phyloP scores from a whole-genome alignment of 371 early-diverging fungal genomes.

The Apophysomyces elegans region DNA sequence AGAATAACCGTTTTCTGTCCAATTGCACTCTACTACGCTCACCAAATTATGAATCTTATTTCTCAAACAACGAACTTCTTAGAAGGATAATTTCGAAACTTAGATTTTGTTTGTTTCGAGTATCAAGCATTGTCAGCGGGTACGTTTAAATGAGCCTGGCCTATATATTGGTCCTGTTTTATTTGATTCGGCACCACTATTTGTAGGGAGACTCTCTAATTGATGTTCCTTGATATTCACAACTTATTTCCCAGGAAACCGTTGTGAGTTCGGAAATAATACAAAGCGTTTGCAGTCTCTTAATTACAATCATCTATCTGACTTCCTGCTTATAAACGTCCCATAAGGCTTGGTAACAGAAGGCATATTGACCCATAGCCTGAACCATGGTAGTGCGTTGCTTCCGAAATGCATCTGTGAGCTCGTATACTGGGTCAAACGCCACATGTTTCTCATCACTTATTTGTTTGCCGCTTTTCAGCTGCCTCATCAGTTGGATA shows the following conservation, averaged over 20 bases:
- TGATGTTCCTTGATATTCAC: not conserved
- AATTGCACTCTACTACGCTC: too few species aligned
- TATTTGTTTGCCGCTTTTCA: not conserved
- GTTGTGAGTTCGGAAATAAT: not conserved
- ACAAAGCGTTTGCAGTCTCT: not conserved
- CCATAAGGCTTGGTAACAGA: conserved; percentile 80
- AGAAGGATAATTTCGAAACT: too few species aligned
- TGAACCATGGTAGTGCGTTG: conserved; percentile 91
- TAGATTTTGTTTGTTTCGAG: too few species aligned
- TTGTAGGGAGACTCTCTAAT: too few species aligned
- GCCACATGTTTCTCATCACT: conserved; percentile 1
- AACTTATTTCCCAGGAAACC: not conserved
- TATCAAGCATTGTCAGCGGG: too few species aligned
- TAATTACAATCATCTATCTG: not conserved
- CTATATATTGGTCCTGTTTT: too few species aligned
- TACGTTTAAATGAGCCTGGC: too few species aligned
- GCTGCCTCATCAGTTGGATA: conserved; percentile 13
- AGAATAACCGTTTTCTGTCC: too few species aligned
- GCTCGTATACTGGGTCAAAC: conserved; percentile 66
- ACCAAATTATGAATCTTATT: too few species aligned
- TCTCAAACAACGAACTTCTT: too few species aligned
- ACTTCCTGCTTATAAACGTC: conserved; percentile 28
- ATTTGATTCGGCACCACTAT: too few species aligned
- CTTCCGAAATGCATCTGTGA: conserved; percentile 75
- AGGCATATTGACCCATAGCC: conserved; percentile 79